Percentiles rank a stretch among this genome's conserved stretches.
Evolutionary conservation across 2,329 filamentous ascomycete species (phyloP).

Genomic region (Aspergillus felis): DNA sequence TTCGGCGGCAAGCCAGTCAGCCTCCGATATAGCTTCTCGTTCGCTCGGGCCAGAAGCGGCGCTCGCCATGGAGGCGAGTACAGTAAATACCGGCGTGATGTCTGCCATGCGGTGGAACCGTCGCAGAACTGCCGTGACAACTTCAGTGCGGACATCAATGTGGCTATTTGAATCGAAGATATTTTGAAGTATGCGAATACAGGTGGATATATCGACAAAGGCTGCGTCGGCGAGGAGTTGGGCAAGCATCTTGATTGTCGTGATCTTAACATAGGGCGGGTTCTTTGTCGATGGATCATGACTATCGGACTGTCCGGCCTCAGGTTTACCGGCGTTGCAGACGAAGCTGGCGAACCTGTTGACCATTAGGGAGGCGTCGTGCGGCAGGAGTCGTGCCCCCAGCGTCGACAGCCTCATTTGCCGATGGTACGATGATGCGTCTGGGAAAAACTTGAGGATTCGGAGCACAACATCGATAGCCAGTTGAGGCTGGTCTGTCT

Average conservation of each 20-base stretch:
- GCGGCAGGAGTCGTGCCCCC: constrained; percentile 3
- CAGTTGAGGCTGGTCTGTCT: constrained; percentile 11
- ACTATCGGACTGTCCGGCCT: not conserved
- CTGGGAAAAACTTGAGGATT: constrained; percentile 9
- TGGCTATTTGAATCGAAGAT: constrained; percentile 8
- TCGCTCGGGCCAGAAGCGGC: constrained; percentile 12
- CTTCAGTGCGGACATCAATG: constrained; percentile 12
- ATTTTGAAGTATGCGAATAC: constrained; percentile 3
- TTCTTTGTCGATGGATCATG: not conserved
- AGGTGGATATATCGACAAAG: constrained; percentile 5
- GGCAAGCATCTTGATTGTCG: constrained; percentile 16
- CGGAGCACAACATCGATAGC: constrained; percentile 10
- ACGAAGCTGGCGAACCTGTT: constrained; percentile 6
- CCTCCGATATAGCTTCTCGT: constrained; percentile 1
- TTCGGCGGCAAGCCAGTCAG: constrained; percentile 12
- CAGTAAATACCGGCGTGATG: not conserved
- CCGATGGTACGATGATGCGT: constrained; percentile 16
- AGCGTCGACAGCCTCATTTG: constrained; percentile 5
- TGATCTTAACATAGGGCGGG: constrained; percentile 10
- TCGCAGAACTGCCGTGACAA: constrained; percentile 7
- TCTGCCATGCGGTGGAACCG: constrained; percentile 5
- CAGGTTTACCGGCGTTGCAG: not conserved
- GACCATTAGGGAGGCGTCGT: constrained; percentile 5
- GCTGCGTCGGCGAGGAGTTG: constrained; percentile 7
- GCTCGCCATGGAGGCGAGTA: constrained; percentile 2